Base-by-base conservation (phyloP, 2,329 filamentous ascomycete genomes). In the Nemania serpens region DNA sequence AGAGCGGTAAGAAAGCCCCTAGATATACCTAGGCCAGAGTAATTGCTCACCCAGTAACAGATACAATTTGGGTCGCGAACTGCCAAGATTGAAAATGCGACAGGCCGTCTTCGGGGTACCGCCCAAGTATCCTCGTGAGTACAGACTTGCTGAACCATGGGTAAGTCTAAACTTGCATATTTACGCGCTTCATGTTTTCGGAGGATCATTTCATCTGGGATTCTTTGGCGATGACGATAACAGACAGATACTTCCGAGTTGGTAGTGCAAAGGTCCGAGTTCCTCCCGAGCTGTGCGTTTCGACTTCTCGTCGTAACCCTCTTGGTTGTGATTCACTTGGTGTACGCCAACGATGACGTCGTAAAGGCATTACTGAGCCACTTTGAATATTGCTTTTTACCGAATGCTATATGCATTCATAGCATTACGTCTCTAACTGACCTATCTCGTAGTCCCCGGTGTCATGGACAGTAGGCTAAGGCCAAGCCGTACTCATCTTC, bases 1-100 rank as follows among this genome's bases (percentile, higher is more conserved):
- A 83, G 93, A 71, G 94, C 94, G 17, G 90, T 93, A 78, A 73
- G 88, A 79, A 34, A 25, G 49, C 15, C 46, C 12, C 2, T 7
- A 29, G 25, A 2, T 20, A 9, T 13, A n/a, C n/a, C n/a, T n/a
- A 13, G 34, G 7, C 2, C 5, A 9, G 25, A 18, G 9, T 11
- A 18, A 43, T 64, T 61, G 37, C 60, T 63, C 65, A 65, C 70
- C 69, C 20, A 68, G 57, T 18, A 9, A 37, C 20, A 89, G 87
- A 93, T 93, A 59, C 91, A 95, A 75, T 95, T 95, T 71, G 91
- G 91, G 13, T 87, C 91, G 2, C 81, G 90, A 67, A 93, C 91
- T 3, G 91, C 91, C 13, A 95, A 93, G 78, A 93, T 94, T 87
- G 88, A 92, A 71, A 84, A 79, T 58, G 20, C 58, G 6, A 71